Conservation (phyloP, 2,329 filamentous ascomycete species). For the Mollisiaceae sp. region DNA sequence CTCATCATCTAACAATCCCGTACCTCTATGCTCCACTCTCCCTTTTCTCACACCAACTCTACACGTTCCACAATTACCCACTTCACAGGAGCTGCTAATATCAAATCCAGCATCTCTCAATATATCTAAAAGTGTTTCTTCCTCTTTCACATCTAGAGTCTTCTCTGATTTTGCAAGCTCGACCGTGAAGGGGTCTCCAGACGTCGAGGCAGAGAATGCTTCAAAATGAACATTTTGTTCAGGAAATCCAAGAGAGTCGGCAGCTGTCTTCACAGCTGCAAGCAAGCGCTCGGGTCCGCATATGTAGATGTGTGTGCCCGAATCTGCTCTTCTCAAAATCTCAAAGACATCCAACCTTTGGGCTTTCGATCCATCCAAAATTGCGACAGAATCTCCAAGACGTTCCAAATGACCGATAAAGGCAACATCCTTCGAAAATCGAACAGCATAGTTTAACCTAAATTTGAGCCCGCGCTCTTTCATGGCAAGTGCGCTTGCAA, state of each 20-base stretch:
- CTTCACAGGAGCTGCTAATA: slow-evolving; percentile 48
- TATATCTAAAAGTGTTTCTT: slow-evolving; percentile 48
- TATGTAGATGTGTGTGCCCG: slow-evolving; percentile 62
- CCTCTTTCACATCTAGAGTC: slow-evolving; percentile 50
- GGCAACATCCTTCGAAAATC: slow-evolving; percentile 54
- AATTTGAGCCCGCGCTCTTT: slow-evolving; percentile 52
- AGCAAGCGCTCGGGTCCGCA: slow-evolving; percentile 64
- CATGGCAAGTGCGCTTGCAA: slow-evolving; percentile 53
- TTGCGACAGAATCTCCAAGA: slow-evolving; percentile 48
- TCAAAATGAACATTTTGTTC: slow-evolving; percentile 63
- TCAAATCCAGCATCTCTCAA: slow-evolving; percentile 47
- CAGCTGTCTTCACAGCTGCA: slow-evolving; percentile 52
- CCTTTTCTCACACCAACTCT: slow-evolving; percentile 46
- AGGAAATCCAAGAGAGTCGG: slow-evolving; percentile 48
- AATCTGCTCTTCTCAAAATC: slow-evolving; percentile 52
- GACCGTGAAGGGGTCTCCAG: slow-evolving; percentile 64
- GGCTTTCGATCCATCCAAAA: slow-evolving; percentile 58
- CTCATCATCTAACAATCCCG: slow-evolving; percentile 44
- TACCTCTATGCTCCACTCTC: slow-evolving; percentile 46
- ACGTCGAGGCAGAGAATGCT: slow-evolving; percentile 57
- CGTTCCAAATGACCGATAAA: slow-evolving; percentile 53
- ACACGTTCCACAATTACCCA: slow-evolving; percentile 50
- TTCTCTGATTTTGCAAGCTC: slow-evolving; percentile 51
- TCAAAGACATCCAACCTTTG: slow-evolving; percentile 55
- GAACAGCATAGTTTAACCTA: slow-evolving; percentile 62